phyloP scores from a whole-genome alignment of 2,329 filamentous ascomycete species.

The Fusarium sp. region DNA sequence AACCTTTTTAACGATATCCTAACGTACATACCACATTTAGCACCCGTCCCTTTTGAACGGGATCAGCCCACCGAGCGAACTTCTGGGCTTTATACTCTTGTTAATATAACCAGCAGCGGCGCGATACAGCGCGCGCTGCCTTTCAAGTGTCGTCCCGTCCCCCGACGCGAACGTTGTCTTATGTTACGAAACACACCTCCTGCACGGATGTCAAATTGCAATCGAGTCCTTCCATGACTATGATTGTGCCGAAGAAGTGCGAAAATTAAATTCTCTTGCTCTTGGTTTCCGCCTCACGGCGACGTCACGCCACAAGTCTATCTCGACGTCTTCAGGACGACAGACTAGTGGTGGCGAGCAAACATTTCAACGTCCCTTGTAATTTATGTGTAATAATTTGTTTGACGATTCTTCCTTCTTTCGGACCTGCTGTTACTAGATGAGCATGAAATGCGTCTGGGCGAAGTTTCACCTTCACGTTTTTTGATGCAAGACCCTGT shows the following conservation, averaged over 20 bases:
- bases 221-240: conserved; percentile 87
- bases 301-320: conserved; percentile 44
- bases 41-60: conserved; percentile 30
- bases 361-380: conserved; percentile 38
- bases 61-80: conserved; percentile 24
- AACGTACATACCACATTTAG: conserved; percentile 48
- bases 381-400: conserved; percentile 27
- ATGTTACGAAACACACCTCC: conserved; percentile 36
- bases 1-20: conserved; percentile 50
- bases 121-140: conserved; percentile 36
- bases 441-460: conserved; percentile 26
- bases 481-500: conserved; percentile 9
- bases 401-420: conserved; percentile 14
- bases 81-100: conserved; percentile 44
- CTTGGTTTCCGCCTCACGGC: conserved; percentile 49
- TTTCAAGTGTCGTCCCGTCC: conserved; percentile 33
- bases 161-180: conserved; percentile 5
- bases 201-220: conserved; percentile 99
- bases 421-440: conserved; percentile 7
- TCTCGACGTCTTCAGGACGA: conserved; percentile 27
- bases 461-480: conserved; percentile 27
- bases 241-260: conserved; percentile 99
- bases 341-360: conserved; percentile 50
- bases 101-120: conserved; percentile 47
- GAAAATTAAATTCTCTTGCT: conserved; percentile 74